Evolutionary conservation across 2,329 filamentous ascomycete species (phyloP), one percentile per base, ranked within the genome.

Genomic region (Aspergillus sp.): DNA sequence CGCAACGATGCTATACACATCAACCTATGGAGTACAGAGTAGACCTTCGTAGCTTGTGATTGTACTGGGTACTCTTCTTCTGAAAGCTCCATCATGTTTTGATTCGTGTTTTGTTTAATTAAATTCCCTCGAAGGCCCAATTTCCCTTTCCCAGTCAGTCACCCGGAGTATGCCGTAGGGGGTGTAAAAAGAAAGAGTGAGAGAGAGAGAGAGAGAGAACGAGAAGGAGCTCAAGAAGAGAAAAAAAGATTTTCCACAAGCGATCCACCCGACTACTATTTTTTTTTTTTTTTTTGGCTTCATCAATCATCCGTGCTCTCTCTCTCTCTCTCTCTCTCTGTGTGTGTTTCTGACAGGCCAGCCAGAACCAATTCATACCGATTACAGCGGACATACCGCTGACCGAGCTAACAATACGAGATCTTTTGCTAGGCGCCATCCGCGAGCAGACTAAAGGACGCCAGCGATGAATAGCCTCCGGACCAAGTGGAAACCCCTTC

Each of bases 391-490:
- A 42, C 6, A 42, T 47, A 47, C 45, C 45, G 20, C n/a, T 22
- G 22, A 9, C 45, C n/a, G 14, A 46, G 39, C 26, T 54, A 50
- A 51, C 55, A 56, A 63, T 60, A 58, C 55, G 58, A 63, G 60
- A 60, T 63, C 60, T 60, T 58, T 58, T n/a, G 52, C 55, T 50
- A 53, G 58, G 52, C 46, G 42, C 12, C 39, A 31, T 56, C 39
- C 32, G 46, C 49, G 56, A 56, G 49, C 32, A 45, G 53, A 60
- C 65, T 66, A 62, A 55, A 58, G 60, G 59, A 56, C 57, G 70
- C 74, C 60, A 78, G 70, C 76, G 71, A 79, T 42, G 67, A 73
- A 36, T 78, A 68, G 52, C 58, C 75, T 75, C 36, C 74, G 73
- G 36, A 68, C n/a, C 77, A 70, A 29, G 73, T 73, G 42, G 70